These are phyloP conservation scores for Dioscorea dumetorum DNA, from an alignment of 106 monocot species.

Conservation along the genomic window DNA sequence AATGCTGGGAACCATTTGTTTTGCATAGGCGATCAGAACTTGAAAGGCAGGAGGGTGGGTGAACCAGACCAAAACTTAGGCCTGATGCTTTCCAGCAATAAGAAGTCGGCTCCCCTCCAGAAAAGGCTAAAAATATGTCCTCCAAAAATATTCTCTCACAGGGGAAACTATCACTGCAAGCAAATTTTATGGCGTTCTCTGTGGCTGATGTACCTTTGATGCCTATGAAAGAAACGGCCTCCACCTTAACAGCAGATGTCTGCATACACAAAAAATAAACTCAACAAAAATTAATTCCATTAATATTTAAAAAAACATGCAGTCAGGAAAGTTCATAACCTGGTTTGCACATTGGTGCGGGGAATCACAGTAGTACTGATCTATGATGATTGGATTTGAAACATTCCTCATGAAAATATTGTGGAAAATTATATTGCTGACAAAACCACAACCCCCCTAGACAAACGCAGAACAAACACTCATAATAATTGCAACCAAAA, in stretches of 20 bases:
- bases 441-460: conserved; percentile 60
- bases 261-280: conserved; percentile 18
- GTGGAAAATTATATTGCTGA: conserved; percentile 35
- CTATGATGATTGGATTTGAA: conserved; percentile 73
- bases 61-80: conserved; percentile 26
- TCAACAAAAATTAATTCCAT: not conserved
- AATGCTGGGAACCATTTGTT: not conserved
- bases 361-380: conserved; percentile 86
- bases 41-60: conserved; percentile 47
- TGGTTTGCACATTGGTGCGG: conserved; percentile 43
- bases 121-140: conserved; percentile 41
- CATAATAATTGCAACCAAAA: not conserved
- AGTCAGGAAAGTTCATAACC: conserved; percentile 13
- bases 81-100: conserved; percentile 62
- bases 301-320: not conserved
- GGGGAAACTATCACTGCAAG: conserved; percentile 58
- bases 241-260: conserved; percentile 63
- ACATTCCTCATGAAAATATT: conserved; percentile 62
- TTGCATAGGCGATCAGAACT: conserved; percentile 1
- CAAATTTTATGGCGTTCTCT: conserved; percentile 38
- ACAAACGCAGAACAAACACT: not conserved
- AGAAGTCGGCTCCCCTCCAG: conserved; percentile 28
- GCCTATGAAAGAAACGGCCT: conserved; percentile 34
- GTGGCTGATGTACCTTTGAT: conserved; percentile 65
- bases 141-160: conserved; percentile 49